Conservation (phyloP, 257 asterid species). For the Coffea eugenioides region DNA sequence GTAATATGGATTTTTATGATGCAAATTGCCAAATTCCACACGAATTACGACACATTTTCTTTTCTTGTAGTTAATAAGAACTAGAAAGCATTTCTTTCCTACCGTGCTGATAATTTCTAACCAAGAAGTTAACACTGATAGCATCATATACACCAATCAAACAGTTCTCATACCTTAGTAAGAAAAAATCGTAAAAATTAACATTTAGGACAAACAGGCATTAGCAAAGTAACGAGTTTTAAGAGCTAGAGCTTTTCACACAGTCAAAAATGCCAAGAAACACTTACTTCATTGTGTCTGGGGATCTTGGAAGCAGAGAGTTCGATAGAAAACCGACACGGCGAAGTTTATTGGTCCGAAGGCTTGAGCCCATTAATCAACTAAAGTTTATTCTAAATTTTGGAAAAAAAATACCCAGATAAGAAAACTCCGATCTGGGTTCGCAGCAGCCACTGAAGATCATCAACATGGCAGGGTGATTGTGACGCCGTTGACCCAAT, state of each 20-base stretch:
- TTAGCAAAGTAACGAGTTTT: background rate
- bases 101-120: background rate
- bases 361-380: constrained; percentile 37
- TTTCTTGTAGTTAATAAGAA: background rate
- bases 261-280: background rate
- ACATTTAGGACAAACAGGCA: background rate
- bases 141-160: background rate
- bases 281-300: constrained; percentile 55
- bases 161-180: background rate
- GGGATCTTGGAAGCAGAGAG: constrained; percentile 35
- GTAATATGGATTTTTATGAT: too few relatives aligned
- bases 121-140: background rate
- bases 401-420: background rate
- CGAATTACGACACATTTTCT: background rate
- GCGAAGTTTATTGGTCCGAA: constrained; percentile 33
- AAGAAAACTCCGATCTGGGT: constrained; percentile 20
- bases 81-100: background rate
- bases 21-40: background rate
- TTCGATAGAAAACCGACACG: constrained; percentile 36
- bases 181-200: background rate
- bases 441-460: background rate
- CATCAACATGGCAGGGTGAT: background rate
- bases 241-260: background rate
- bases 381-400: background rate
- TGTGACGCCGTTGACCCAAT: constrained; percentile 3